phyloP scores from a whole-genome alignment of 2,329 filamentous ascomycete species.

The Curvularia lunata region DNA sequence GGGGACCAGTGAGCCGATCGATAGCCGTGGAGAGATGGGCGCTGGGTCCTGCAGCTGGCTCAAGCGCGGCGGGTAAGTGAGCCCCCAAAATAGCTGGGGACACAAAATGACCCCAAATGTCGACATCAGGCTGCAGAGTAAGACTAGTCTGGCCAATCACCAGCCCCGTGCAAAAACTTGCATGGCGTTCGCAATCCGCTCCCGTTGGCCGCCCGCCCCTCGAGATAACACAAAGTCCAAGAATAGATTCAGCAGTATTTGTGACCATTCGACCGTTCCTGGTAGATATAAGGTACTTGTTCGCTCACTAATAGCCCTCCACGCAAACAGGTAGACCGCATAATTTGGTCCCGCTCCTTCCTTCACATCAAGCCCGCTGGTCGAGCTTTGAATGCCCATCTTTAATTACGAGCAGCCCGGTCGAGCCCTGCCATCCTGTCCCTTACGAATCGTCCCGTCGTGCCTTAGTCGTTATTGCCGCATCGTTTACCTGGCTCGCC shows the following conservation, averaged over 20 bases:
- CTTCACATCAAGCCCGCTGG: conserved; percentile 55
- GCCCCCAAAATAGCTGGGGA: conserved; percentile 50
- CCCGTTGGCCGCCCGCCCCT: conserved; percentile 41
- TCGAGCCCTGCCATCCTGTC: conserved; percentile 51
- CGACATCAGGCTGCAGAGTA: conserved; percentile 36
- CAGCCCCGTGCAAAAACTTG: conserved; percentile 21
- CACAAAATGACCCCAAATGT: conserved; percentile 46
- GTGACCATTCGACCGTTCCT: conserved; percentile 45
- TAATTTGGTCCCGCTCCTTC: conserved; percentile 55
- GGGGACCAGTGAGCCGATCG: conserved; percentile 39
- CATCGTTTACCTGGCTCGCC: conserved; percentile 49
- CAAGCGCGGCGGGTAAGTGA: conserved; percentile 46
- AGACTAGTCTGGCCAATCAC: conserved; percentile 42
- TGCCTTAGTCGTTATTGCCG: conserved; percentile 51
- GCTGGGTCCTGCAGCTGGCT: conserved; percentile 28
- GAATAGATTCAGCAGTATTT: conserved; percentile 57
- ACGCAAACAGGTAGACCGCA: conserved; percentile 49
- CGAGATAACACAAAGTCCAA: conserved; percentile 47
- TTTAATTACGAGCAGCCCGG: conserved; percentile 53
- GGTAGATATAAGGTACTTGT: conserved; percentile 57
- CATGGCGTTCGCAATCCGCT: conserved; percentile 37
- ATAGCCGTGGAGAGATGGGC: conserved; percentile 33
- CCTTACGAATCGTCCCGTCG: conserved; percentile 52
- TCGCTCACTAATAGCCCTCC: conserved; percentile 41
- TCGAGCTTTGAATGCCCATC: conserved; percentile 57